phyloP scores from a whole-genome alignment of 2,329 filamentous ascomycete species.

The Cladosporium colombiae region DNA sequence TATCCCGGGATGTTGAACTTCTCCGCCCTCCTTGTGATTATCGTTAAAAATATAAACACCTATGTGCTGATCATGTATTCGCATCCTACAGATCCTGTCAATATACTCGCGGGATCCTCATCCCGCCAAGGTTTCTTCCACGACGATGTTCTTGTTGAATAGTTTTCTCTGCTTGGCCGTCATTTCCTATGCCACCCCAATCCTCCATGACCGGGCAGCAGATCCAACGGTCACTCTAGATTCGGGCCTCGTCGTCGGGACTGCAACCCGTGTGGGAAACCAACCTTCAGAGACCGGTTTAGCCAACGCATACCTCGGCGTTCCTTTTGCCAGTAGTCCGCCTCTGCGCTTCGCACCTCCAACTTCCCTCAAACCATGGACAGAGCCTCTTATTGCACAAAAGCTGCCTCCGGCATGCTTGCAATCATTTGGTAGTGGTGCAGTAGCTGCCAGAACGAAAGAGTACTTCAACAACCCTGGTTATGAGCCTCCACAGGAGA shows the following conservation, averaged over 20 bases:
- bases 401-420: neutral
- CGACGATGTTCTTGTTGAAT: neutral
- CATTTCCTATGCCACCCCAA: neutral
- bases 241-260: neutral
- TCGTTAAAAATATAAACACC: neutral
- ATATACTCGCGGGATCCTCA: too few relatives aligned
- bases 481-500: neutral
- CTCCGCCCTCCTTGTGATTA: neutral
- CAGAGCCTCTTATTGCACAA: neutral
- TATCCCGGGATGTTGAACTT: neutral
- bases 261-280: neutral
- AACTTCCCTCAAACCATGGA: neutral
- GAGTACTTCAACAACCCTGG: neutral
- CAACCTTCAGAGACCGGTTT: neutral
- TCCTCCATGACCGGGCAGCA: neutral
- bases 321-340: constrained; percentile 40
- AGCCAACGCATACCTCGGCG: constrained; percentile 27
- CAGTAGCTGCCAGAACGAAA: neutral
- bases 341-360: constrained; percentile 21
- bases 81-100: neutral
- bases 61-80: neutral
- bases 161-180: neutral
- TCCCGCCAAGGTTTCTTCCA: neutral
- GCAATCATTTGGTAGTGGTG: neutral
- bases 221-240: neutral